phyloP scores from a whole-genome alignment of 2,329 filamentous ascomycete species.

The Chaetomiaceae sp. region DNA sequence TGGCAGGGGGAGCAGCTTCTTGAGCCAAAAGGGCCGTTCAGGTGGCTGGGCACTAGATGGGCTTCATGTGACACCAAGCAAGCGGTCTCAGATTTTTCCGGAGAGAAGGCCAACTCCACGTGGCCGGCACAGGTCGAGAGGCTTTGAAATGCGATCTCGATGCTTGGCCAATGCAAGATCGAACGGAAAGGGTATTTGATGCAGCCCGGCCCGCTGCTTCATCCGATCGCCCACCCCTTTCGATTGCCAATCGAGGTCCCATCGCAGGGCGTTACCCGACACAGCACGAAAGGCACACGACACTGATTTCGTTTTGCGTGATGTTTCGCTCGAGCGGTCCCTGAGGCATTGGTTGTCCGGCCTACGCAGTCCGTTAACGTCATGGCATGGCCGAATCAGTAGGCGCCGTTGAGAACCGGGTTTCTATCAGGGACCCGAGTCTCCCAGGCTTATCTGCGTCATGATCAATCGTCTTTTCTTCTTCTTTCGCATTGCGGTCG shows the following conservation, averaged over 20 bases:
- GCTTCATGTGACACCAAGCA: neutral
- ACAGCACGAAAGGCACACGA: neutral
- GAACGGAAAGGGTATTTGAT: constrained; percentile 5
- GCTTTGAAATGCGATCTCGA: neutral
- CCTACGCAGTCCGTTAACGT: neutral
- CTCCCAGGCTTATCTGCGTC: neutral
- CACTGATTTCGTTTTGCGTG: neutral
- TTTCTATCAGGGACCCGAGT: too few species aligned
- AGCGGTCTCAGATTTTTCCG: neutral
- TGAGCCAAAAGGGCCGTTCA: neutral
- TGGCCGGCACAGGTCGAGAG: neutral
- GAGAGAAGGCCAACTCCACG: constrained; percentile 5
- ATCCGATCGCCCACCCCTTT: constrained; percentile 9
- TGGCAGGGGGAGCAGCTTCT: neutral
- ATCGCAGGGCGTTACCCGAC: neutral
- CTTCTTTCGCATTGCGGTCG: neutral
- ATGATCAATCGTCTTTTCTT: neutral
- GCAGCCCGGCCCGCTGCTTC: constrained; percentile 16
- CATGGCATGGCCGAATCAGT: neutral
- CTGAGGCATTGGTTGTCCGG: neutral
- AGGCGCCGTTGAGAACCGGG: too few species aligned
- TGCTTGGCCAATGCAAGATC: constrained; percentile 12
- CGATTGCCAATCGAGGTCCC: neutral
- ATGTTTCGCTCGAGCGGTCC: neutral
- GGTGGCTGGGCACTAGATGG: neutral